Evolutionary conservation across 2,329 filamentous ascomycete genomes (phyloP), one percentile per base, ranked within the genome.

Genomic region (Fusarium stilboides): DNA sequence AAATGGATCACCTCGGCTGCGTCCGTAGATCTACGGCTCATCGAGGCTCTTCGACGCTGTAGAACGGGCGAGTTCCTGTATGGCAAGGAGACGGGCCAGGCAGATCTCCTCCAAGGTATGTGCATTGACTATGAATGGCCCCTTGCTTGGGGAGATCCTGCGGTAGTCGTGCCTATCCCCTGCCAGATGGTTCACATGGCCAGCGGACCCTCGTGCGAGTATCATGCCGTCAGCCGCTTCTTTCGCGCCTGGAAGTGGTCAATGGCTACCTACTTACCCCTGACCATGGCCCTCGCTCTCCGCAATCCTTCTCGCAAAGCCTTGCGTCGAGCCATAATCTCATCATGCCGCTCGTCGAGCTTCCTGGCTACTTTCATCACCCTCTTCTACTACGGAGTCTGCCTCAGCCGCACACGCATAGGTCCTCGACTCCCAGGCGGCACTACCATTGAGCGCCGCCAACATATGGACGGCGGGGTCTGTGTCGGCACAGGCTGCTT

Each of bases 121-220:
- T 94, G 91, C 76, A 81, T 80, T 65, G 91, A 96, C 70, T 91
- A 91, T 78, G 81, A 81, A 31, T 88, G 89, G 82, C 93, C 93
- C 1, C 74, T 83, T n/a, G 80, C 82, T 58, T 94, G 90, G 87
- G 93, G 92, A 20, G 90, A 97, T 77, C 93, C 93, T 1, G 84
- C 85, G 19, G 83, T 84, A 57, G 87, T 89, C 1, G 80, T 91
- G 12, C 94, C 93, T 0, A 91, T 95, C 61, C 93, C 93, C 2
- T 97, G 94, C 79, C 90, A 94, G 77, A 84, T 97, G 68, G 92
- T 96, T 5, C 94, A 97, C 80, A 93, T 94, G 89, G 91, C 91
- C 56, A 86, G 85, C 65, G 91, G 92, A 4, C 84, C 88, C 3
- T 93, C 84, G 57, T 94, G 93, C 79, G 93, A 97, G 77, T 85